A percentile compares a stretch with the other conserved stretches of the same genome.
Evolutionary conservation across 75 land plant species (phyloP).

Genomic region (Selaginella moellendorffii): DNA sequence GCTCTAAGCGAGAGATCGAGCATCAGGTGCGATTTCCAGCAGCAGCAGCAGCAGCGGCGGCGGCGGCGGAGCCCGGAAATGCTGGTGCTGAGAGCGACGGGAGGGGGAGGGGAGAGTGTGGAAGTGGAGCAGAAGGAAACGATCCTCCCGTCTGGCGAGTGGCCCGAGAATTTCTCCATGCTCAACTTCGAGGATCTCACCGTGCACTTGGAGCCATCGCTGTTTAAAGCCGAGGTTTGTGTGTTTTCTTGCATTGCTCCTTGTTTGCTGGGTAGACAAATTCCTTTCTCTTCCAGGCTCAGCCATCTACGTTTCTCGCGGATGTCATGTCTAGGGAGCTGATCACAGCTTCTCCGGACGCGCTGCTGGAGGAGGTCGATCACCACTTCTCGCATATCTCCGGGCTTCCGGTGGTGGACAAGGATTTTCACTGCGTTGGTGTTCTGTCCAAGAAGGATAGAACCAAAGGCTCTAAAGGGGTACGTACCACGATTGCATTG

Average conservation of each 20-base stretch:
- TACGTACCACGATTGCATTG: not conserved
- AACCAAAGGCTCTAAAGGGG: conserved; percentile 34
- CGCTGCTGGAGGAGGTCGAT: conserved; percentile 40
- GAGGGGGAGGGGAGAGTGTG: not conserved
- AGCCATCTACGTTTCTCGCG: conserved; percentile 34
- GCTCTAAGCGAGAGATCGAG: too few species aligned
- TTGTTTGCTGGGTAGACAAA: not conserved
- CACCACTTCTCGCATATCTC: conserved; percentile 31
- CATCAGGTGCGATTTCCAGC: too few species aligned
- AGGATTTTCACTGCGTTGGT: conserved; percentile 37
- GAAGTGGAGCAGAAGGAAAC: conserved; percentile 4
- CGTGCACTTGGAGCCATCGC: conserved; percentile 36
- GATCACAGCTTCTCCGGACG: conserved; percentile 34
- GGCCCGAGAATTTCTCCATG: conserved; percentile 67
- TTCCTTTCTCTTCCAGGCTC: conserved; percentile 26
- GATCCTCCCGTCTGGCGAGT: conserved; percentile 60
- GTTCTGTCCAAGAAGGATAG: conserved; percentile 54
- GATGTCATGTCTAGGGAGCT: conserved; percentile 52
- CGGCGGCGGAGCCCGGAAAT: too few species aligned
- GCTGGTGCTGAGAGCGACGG: too few species aligned
- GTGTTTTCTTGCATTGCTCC: not conserved
- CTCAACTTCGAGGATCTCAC: conserved; percentile 51
- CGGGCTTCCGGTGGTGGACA: conserved; percentile 54
- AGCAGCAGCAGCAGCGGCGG: too few species aligned
- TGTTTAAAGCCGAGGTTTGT: conserved; percentile 36